Evolutionary conservation across 1,284 basidiomycete species (phyloP).

Genomic region (Sanghuangporus sanghuang): DNA sequence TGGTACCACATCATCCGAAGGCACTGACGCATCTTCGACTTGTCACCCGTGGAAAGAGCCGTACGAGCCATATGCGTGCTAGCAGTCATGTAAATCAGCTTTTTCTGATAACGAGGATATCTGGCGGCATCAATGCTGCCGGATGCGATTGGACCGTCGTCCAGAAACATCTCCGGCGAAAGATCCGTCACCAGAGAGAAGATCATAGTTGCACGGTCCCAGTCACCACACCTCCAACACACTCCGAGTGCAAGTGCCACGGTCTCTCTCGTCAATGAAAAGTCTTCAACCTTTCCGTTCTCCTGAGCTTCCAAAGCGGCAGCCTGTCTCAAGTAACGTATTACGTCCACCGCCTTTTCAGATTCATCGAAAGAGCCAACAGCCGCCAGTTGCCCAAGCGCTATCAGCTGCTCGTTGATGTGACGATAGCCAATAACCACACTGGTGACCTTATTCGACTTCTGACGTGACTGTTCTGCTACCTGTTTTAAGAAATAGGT

Average conservation of each 20-base stretch:
- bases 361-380: slow-evolving; percentile 28
- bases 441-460: slow-evolving; percentile 22
- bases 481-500: slow-evolving; percentile 54
- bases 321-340: slow-evolving; percentile 57
- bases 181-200: slow-evolving; percentile 16
- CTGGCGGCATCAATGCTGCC: slow-evolving; percentile 11
- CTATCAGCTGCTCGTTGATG: slow-evolving; percentile 52
- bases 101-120: slow-evolving; percentile 19
- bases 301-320: slow-evolving; percentile 34
- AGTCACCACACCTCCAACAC: slow-evolving; percentile 58
- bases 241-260: slow-evolving; percentile 52
- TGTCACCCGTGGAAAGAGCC: slow-evolving; percentile 43
- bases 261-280: slow-evolving; percentile 30
- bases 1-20: slow-evolving; percentile 45
- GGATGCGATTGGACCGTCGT: background rate
- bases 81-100: slow-evolving; percentile 45
- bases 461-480: slow-evolving; percentile 32
- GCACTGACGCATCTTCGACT: slow-evolving; percentile 47
- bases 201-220: slow-evolving; percentile 46
- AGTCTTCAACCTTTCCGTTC: slow-evolving; percentile 40
- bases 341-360: slow-evolving; percentile 42
- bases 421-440: slow-evolving; percentile 47
- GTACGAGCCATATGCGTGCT: slow-evolving; percentile 41
- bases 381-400: slow-evolving; percentile 40
- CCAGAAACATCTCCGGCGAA: slow-evolving; percentile 2